These are phyloP conservation scores for Pouteria glomerata DNA, from an alignment of 148 eudicot genomes.

Conservation along the genomic window DNA sequence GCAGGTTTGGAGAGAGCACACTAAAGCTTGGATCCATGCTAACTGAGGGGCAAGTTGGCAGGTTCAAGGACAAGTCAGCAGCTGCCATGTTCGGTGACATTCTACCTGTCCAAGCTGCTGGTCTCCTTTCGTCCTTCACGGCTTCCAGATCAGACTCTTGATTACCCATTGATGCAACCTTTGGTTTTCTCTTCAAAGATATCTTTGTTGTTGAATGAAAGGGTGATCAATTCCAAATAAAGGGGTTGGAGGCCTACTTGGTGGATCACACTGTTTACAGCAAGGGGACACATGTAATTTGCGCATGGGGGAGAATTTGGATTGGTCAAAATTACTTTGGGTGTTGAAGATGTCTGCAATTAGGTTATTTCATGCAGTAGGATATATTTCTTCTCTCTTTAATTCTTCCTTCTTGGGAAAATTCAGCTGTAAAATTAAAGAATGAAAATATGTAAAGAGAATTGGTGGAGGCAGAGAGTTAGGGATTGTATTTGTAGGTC, in stretches of 20 bases:
- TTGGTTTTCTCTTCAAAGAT: neutral
- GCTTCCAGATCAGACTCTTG: conserved; percentile 71
- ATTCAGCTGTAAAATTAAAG: neutral
- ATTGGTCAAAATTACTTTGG: neutral
- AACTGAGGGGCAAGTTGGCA: conserved; percentile 73
- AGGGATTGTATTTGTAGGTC: neutral
- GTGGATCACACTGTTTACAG: neutral
- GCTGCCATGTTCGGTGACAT: conserved; percentile 83
- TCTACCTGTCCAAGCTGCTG: conserved; percentile 93
- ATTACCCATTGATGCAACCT: conserved; percentile 6
- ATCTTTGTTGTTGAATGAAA: neutral
- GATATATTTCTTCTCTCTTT: neutral
- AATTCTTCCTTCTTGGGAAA: neutral
- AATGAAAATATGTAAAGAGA: neutral
- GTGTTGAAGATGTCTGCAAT: neutral
- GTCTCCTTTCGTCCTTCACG: conserved; percentile 86
- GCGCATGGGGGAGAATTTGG: neutral
- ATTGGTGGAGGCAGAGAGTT: neutral
- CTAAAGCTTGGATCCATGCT: conserved; percentile 84
- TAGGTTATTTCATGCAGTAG: neutral
- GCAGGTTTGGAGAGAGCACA: conserved; percentile 94
- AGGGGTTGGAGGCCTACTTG: neutral
- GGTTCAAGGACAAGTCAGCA: conserved; percentile 65
- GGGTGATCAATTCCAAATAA: neutral
- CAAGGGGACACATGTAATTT: neutral